phyloP scores from a whole-genome alignment of 768 basidiomycete species.

The Boletus rufocinnamomeus region DNA sequence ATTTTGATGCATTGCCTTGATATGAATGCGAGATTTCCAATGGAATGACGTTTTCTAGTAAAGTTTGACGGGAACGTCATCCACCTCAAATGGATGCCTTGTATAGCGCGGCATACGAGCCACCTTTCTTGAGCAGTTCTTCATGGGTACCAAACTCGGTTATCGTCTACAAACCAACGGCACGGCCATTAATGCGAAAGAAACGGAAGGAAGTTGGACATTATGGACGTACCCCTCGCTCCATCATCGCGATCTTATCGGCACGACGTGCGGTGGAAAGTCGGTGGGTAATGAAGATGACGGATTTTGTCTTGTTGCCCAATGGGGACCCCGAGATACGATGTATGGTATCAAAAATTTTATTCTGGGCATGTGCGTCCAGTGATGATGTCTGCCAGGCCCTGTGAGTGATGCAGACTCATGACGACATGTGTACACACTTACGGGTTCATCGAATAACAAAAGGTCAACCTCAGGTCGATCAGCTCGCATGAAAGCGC shows the following conservation, averaged over 20 bases:
- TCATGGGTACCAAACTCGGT: slow-evolving; percentile 77
- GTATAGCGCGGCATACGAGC: slow-evolving; percentile 70
- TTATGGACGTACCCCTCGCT: slow-evolving; percentile 55
- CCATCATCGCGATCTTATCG: slow-evolving; percentile 88
- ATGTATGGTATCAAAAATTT: slow-evolving; percentile 75
- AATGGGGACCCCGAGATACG: slow-evolving; percentile 57
- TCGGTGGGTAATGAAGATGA: slow-evolving; percentile 83
- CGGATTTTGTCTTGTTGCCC: slow-evolving; percentile 64
- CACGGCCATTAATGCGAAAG: slow-evolving; percentile 26
- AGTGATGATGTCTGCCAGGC: slow-evolving; percentile 68
- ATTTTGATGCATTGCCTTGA: slow-evolving; percentile 28
- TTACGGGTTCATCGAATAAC: slow-evolving; percentile 82
- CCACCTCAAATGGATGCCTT: slow-evolving; percentile 58
- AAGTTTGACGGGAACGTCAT: neutral
- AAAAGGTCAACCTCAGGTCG: slow-evolving; percentile 76
- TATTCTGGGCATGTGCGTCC: slow-evolving; percentile 77
- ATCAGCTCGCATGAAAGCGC: slow-evolving; percentile 83
- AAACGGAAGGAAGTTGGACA: slow-evolving; percentile 8
- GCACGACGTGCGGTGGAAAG: slow-evolving; percentile 79
- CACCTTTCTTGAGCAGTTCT: slow-evolving; percentile 58
- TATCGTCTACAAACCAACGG: slow-evolving; percentile 51
- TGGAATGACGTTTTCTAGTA: slow-evolving; percentile 15
- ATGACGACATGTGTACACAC: slow-evolving; percentile 28
- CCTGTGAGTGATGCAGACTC: slow-evolving; percentile 1
- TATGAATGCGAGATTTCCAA: slow-evolving; percentile 18